Percentiles rank a stretch among this genome's conserved stretches.
These are phyloP conservation scores for Claviceps africana DNA, from an alignment of 2,329 filamentous ascomycete species.

Conservation along the genomic window DNA sequence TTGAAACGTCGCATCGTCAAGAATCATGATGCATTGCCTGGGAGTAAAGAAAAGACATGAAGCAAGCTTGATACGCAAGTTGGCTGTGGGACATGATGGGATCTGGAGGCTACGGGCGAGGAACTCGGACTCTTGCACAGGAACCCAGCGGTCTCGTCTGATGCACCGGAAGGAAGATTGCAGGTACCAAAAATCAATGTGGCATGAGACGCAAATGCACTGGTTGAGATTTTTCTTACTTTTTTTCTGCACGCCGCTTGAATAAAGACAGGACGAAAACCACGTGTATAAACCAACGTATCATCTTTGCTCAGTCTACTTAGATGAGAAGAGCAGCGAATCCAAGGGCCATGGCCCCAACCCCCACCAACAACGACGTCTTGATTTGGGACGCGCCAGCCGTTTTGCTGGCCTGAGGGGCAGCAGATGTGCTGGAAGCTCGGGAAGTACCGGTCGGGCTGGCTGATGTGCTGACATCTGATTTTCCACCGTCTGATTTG, in stretches of 20 bases:
- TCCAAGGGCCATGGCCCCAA: not conserved
- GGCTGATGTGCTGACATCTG: too few species aligned
- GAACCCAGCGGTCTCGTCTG: not conserved
- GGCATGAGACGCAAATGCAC: not conserved
- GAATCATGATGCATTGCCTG: too few species aligned
- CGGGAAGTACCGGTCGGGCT: not conserved
- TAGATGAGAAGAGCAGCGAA: constrained; percentile 4
- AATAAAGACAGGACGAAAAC: not conserved
- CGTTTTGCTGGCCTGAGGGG: not conserved
- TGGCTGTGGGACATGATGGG: not conserved
- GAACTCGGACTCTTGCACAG: not conserved
- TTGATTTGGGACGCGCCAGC: constrained; percentile 1
- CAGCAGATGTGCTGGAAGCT: not conserved
- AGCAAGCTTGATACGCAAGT: not conserved
- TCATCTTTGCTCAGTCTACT: not conserved
- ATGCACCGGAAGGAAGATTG: not conserved
- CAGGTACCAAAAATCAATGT: not conserved
- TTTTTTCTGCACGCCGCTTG: not conserved
- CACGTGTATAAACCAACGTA: not conserved
- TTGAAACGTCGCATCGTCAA: too few species aligned
- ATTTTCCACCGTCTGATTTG: too few species aligned
- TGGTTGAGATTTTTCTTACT: too few species aligned
- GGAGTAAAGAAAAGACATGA: not conserved
- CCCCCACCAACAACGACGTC: not conserved
- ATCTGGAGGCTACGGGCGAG: not conserved